phyloP scores from a whole-genome alignment of 805 yeast species.

The Candida wancherniae region DNA sequence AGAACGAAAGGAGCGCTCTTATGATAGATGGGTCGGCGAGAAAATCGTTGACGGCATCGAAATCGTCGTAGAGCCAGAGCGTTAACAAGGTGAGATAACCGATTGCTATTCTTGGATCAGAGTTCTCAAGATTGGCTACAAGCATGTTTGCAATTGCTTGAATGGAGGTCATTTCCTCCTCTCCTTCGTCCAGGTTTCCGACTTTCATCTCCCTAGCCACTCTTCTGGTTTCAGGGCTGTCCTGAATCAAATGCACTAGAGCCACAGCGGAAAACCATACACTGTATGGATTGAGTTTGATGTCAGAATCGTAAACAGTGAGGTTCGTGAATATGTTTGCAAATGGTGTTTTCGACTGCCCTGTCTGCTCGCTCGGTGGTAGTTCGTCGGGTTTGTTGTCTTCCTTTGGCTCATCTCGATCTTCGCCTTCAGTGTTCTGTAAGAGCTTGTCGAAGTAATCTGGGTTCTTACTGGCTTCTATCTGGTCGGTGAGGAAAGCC shows the following conservation, averaged over 20 bases:
- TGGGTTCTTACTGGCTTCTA: conserved; percentile 31
- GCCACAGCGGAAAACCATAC: conserved; percentile 77
- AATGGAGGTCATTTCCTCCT: conserved; percentile 63
- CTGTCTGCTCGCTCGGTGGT: conserved; percentile 2
- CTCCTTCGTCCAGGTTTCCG: conserved; percentile 60
- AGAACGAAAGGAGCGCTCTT: conserved; percentile 62
- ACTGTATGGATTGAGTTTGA: conserved; percentile 76
- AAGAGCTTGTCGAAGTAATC: conserved; percentile 17
- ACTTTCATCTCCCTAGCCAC: conserved; percentile 44
- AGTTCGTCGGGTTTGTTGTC: conserved; percentile 5
- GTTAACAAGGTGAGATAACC: conserved; percentile 74
- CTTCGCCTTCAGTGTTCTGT: conserved; percentile 5
- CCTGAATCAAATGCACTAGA: conserved; percentile 58
- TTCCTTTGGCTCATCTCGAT: conserved; percentile 1
- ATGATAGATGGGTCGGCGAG: conserved; percentile 62
- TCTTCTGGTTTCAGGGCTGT: conserved; percentile 44
- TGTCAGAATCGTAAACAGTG: conserved; percentile 63
- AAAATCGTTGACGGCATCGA: conserved; percentile 69
- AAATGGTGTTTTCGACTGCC: conserved; percentile 24
- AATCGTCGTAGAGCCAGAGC: conserved; percentile 75
- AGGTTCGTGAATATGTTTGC: conserved; percentile 68
- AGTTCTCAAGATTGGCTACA: conserved; percentile 52
- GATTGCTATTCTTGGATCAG: conserved; percentile 71
- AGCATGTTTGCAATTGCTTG: conserved; percentile 77
- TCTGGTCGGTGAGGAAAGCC: conserved; percentile 66